phyloP scores from a whole-genome alignment of 176 grass and related monocot species.

The Puya raimondii region DNA sequence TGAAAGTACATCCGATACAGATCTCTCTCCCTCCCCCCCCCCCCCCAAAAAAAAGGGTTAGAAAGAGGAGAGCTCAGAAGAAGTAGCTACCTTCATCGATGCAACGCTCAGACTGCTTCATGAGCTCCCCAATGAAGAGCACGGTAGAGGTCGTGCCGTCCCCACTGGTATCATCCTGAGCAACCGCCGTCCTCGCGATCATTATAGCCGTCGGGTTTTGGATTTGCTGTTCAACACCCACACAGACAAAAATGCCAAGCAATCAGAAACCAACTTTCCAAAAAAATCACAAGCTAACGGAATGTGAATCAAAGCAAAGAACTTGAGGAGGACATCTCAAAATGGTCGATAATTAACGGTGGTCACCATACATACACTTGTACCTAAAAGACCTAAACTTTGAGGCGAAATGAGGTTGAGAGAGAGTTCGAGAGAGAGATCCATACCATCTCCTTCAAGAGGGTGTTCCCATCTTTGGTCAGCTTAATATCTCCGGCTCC shows the following conservation, averaged over 20 bases:
- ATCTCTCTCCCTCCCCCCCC: background rate
- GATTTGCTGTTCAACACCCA: slow-evolving; percentile 52
- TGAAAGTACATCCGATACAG: background rate
- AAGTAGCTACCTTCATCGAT: slow-evolving; percentile 60
- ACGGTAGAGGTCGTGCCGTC: slow-evolving; percentile 95
- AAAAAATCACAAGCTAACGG: background rate
- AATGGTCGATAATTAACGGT: no score
- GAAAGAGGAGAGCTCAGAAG: background rate
- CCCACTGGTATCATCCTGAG: slow-evolving; percentile 73
- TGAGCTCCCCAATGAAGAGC: slow-evolving; percentile 89
- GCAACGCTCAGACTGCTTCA: slow-evolving; percentile 85
- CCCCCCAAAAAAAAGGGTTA: background rate
- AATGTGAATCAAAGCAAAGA: no score
- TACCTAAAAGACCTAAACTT: slow-evolving; percentile 1
- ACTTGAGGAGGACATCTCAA: no score
- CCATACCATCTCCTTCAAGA: slow-evolving; percentile 90
- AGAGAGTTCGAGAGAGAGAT: background rate
- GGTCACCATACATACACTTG: background rate
- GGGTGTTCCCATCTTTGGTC: slow-evolving; percentile 95
- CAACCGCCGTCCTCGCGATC: slow-evolving; percentile 87
- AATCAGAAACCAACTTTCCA: background rate
- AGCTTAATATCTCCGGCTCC: slow-evolving; percentile 96
- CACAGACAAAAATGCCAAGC: background rate
- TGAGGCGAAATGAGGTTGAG: background rate
- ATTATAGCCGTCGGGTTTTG: slow-evolving; percentile 97